Conservation (phyloP, 495 filamentous ascomycete genomes). For the Pseudoneurospora amorphoporcata region DNA sequence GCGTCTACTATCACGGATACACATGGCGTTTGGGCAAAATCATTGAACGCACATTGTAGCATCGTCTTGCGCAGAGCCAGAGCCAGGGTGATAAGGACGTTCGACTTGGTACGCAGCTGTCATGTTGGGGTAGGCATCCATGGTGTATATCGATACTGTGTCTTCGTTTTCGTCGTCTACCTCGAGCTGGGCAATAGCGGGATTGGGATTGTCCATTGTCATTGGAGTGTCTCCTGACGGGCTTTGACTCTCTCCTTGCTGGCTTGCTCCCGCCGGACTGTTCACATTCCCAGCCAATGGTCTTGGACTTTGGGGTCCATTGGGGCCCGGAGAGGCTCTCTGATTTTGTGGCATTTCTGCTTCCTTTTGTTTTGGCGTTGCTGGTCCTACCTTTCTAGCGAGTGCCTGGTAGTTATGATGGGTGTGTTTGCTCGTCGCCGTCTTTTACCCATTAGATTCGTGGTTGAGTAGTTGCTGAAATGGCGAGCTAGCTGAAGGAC, state of each 20-base stretch:
- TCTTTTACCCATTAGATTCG: slow-evolving; percentile 15
- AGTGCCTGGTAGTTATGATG: slow-evolving; percentile 4
- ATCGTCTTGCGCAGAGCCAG: slow-evolving; percentile 17
- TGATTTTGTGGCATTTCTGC: not conserved
- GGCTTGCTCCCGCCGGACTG: not conserved
- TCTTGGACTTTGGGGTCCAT: not conserved
- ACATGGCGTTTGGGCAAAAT: not conserved
- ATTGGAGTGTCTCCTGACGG: not conserved
- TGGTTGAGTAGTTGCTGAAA: not conserved
- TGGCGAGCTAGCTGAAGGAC: not conserved
- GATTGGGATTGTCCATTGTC: not conserved
- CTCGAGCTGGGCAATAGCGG: slow-evolving; percentile 1
- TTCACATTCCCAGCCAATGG: not conserved
- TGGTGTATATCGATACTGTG: slow-evolving; percentile 15
- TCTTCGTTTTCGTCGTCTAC: slow-evolving; percentile 6
- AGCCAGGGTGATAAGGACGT: slow-evolving; percentile 6
- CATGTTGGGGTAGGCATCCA: slow-evolving; percentile 25
- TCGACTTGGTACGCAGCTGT: slow-evolving; percentile 19
- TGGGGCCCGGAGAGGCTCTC: not conserved
- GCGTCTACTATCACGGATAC: not conserved
- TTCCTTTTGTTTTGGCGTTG: not conserved
- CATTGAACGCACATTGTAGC: slow-evolving; percentile 33
- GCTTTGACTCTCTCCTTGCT: not conserved
- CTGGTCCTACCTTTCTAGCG: slow-evolving; percentile 2
- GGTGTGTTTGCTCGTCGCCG: slow-evolving; percentile 2